Percentiles rank a stretch among this genome's conserved stretches.
phyloP scores from a whole-genome alignment of 2,329 filamentous ascomycete genomes.

The Penicillium sp. region DNA sequence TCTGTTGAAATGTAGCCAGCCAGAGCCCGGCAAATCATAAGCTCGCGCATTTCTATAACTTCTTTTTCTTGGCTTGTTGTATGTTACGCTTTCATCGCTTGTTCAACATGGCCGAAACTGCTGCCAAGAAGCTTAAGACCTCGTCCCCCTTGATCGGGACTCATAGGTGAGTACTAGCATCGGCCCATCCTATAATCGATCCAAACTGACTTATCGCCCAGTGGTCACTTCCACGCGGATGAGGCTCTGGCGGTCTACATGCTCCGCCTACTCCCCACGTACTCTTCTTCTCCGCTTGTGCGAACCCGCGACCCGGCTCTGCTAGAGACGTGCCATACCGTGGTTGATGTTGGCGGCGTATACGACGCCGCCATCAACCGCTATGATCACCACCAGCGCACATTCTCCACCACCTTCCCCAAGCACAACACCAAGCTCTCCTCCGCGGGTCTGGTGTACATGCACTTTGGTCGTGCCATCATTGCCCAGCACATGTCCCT shows the following conservation, averaged over 20 bases:
- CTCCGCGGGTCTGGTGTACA: conserved; percentile 87
- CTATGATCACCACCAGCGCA: conserved; percentile 96
- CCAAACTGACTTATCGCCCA: conserved; percentile 23
- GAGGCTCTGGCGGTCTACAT: conserved; percentile 96
- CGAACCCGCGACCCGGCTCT: conserved; percentile 79
- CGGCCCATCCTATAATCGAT: conserved; percentile 1
- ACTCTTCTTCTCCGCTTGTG: conserved; percentile 66
- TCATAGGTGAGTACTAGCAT: conserved; percentile 59
- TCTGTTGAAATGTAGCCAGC: conserved; percentile 10
- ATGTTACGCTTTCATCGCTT: conserved; percentile 40
- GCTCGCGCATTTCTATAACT: background rate
- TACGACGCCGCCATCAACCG: conserved; percentile 73
- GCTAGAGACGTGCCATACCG: conserved; percentile 80
- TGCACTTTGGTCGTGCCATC: conserved; percentile 87
- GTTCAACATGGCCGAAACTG: conserved; percentile 61
- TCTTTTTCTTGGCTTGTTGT: background rate
- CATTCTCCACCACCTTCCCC: conserved; percentile 81
- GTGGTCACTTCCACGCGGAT: conserved; percentile 96
- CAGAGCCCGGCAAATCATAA: conserved; percentile 18
- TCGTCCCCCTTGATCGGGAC: conserved; percentile 72
- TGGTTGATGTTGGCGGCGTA: conserved; percentile 95
- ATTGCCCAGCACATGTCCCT: conserved; percentile 63
- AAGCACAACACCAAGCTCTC: conserved; percentile 80
- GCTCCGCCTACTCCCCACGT: conserved; percentile 80
- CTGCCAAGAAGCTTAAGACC: conserved; percentile 80